Conservation (phyloP, 495 filamentous ascomycete species). For the Aspergillus coremiiformis region DNA sequence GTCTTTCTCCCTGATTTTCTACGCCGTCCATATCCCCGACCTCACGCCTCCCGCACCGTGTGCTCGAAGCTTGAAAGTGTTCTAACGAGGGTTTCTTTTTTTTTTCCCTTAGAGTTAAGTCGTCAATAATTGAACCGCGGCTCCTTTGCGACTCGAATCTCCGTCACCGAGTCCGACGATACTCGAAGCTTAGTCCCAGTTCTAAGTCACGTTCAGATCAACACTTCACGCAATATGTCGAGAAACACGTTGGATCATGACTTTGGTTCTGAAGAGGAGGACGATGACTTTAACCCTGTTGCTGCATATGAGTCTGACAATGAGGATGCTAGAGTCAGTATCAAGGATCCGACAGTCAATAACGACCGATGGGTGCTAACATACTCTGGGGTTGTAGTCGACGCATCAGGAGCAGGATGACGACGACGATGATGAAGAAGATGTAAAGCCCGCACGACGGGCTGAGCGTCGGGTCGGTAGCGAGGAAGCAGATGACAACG, state of each 20-base stretch:
- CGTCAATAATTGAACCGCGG: neutral
- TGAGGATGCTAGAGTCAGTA: slow-evolving; percentile 39
- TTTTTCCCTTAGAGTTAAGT: neutral
- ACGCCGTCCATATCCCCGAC: neutral
- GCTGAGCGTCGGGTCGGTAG: slow-evolving; percentile 25
- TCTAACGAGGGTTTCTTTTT: neutral
- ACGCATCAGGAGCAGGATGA: slow-evolving; percentile 44
- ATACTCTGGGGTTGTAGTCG: slow-evolving; percentile 7
- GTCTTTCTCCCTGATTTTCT: neutral
- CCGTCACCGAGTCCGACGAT: neutral
- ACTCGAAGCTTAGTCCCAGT: neutral
- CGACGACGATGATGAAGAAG: slow-evolving; percentile 44
- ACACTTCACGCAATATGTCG: slow-evolving; percentile 35
- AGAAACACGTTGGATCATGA: slow-evolving; percentile 46
- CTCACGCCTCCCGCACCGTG: neutral
- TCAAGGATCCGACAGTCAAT: neutral
- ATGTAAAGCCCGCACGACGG: slow-evolving; percentile 27
- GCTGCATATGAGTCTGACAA: slow-evolving; percentile 61
- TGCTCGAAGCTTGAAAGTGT: neutral
- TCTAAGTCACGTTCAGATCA: neutral
- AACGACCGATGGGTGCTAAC: slow-evolving; percentile 14
- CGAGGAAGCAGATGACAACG: slow-evolving; percentile 44
- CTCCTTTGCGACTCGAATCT: neutral
- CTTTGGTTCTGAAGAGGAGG: slow-evolving; percentile 68
- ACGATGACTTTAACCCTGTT: slow-evolving; percentile 74